Percentiles rank a stretch among this genome's conserved stretches.
Conservation (phyloP, 441 rosid genomes). For the Mallotus japonicus region DNA sequence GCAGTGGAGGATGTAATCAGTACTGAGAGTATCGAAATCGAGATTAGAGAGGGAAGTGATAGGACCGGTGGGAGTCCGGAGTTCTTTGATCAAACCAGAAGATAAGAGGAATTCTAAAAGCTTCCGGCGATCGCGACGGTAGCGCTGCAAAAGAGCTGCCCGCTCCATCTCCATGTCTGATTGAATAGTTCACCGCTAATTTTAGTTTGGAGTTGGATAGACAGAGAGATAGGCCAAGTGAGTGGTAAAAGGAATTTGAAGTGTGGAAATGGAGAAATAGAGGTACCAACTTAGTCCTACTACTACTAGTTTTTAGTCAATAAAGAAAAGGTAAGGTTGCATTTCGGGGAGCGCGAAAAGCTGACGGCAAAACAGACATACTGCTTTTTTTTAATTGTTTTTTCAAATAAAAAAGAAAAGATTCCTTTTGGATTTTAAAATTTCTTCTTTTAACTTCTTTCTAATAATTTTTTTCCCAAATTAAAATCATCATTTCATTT, state of each 20-base stretch:
- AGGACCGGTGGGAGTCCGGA: conserved; percentile 56
- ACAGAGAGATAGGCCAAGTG: too few relatives aligned
- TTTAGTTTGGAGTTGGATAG: neutral
- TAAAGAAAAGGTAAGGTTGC: conserved; percentile 15
- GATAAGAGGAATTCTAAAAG: conserved; percentile 70
- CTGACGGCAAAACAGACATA: conserved; percentile 32
- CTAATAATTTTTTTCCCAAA: too few relatives aligned
- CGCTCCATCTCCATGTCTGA: conserved; percentile 13
- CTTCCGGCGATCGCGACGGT: conserved; percentile 93
- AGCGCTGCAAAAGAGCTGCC: conserved; percentile 48
- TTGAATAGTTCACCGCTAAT: too few relatives aligned
- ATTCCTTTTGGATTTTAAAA: too few relatives aligned
- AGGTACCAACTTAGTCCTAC: too few relatives aligned
- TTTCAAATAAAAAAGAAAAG: too few relatives aligned
- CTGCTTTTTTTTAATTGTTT: neutral
- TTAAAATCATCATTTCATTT: too few relatives aligned
- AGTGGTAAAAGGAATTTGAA: too few relatives aligned
- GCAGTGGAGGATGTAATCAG: conserved; percentile 69
- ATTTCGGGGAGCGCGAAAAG: conserved; percentile 53
- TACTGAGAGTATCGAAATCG: conserved; percentile 71
- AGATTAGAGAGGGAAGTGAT: conserved; percentile 42
- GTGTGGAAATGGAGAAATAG: too few relatives aligned
- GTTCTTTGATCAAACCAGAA: conserved; percentile 57
- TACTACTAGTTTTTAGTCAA: neutral
- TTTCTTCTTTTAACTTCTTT: too few relatives aligned